Conservation (phyloP, 495 filamentous ascomycete species). For the Entonaema liquescens region DNA sequence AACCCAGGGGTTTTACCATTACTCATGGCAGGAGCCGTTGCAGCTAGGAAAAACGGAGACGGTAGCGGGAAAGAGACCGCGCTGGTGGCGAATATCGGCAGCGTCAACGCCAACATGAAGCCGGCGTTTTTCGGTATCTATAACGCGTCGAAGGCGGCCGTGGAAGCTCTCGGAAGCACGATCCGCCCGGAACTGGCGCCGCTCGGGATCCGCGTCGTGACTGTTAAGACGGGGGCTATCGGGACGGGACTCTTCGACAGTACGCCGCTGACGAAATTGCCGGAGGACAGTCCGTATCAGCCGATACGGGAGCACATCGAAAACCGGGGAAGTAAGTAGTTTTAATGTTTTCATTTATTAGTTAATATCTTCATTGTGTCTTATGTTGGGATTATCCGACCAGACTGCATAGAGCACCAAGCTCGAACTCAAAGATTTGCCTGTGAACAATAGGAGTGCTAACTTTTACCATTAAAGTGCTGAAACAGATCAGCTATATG, state of each 20-base stretch:
- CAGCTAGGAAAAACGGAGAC: conserved; percentile 17
- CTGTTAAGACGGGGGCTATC: conserved; percentile 44
- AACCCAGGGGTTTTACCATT: conserved; percentile 63
- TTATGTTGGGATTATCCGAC: not conserved
- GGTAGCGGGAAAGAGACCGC: conserved; percentile 46
- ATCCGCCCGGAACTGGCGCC: conserved; percentile 64
- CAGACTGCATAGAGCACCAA: not conserved
- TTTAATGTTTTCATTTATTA: not conserved
- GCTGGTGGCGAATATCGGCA: conserved; percentile 59
- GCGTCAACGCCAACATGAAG: conserved; percentile 49
- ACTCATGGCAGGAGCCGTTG: conserved; percentile 50
- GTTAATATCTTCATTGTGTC: not conserved
- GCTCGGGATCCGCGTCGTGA: conserved; percentile 54
- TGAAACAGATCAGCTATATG: conserved; percentile 9
- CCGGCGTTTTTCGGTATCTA: conserved; percentile 55
- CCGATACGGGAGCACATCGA: conserved; percentile 43
- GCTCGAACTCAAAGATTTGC: not conserved
- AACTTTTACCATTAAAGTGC: not conserved
- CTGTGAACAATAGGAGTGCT: not conserved
- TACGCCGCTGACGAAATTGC: conserved; percentile 35
- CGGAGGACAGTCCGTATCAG: conserved; percentile 36
- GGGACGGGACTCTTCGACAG: conserved; percentile 30
- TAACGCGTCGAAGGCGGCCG: conserved; percentile 64
- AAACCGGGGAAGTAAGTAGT: conserved; percentile 3
- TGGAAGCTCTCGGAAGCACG: conserved; percentile 53